phyloP scores from a whole-genome alignment of 768 basidiomycete genomes.

The Tulasnella sp. region DNA sequence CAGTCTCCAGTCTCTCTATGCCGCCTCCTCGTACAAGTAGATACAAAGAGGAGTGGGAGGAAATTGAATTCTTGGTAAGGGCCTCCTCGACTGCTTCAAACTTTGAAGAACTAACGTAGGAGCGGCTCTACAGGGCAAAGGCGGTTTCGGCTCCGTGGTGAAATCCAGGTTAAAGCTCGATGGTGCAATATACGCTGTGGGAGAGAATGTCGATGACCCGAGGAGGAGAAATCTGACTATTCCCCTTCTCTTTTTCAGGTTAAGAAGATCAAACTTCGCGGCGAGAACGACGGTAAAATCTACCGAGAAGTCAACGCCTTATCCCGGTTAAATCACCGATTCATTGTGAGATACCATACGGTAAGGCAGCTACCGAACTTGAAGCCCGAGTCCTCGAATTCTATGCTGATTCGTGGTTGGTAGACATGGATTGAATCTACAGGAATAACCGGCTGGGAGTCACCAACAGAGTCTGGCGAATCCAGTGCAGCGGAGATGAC shows the following conservation, averaged over 20 bases:
- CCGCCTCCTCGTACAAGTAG: slow-evolving; percentile 57
- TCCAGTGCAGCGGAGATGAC: slow-evolving; percentile 43
- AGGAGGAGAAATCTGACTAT: neutral
- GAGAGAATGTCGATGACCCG: slow-evolving; percentile 30
- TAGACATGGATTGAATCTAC: slow-evolving; percentile 75
- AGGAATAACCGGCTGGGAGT: slow-evolving; percentile 45
- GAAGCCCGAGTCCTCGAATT: neutral
- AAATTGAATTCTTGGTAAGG: slow-evolving; percentile 72
- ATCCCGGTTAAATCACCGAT: slow-evolving; percentile 81
- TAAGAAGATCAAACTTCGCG: slow-evolving; percentile 82
- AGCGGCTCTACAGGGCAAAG: slow-evolving; percentile 58
- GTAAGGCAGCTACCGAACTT: neutral
- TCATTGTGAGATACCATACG: slow-evolving; percentile 88
- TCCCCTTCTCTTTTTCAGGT: slow-evolving; percentile 43
- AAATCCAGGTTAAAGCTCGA: slow-evolving; percentile 90
- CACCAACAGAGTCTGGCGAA: slow-evolving; percentile 40
- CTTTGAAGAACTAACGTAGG: neutral
- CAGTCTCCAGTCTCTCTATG: slow-evolving; percentile 1
- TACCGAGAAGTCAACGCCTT: slow-evolving; percentile 87
- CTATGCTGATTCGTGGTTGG: neutral
- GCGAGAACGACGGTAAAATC: slow-evolving; percentile 79
- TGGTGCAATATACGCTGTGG: slow-evolving; percentile 74
- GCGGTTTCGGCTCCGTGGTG: slow-evolving; percentile 89
- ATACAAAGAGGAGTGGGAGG: slow-evolving; percentile 94
- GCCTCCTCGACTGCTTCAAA: neutral